Conservation (phyloP, 1,284 basidiomycete genomes). For the Pulveroboletus sp. region DNA sequence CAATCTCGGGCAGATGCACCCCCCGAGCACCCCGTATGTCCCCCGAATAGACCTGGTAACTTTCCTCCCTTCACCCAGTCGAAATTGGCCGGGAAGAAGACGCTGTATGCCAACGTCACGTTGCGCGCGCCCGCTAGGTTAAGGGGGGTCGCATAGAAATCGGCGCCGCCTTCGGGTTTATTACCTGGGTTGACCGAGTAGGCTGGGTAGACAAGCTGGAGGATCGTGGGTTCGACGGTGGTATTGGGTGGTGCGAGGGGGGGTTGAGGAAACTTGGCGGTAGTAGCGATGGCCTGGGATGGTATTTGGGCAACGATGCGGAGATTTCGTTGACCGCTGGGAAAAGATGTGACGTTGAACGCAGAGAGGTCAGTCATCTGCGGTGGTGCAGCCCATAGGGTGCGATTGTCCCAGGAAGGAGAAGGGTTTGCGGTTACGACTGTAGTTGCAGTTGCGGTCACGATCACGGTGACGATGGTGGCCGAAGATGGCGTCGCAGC, state of each 20-base stretch:
- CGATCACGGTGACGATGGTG: conserved; percentile 27
- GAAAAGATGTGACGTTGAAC: conserved; percentile 62
- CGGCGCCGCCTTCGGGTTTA: conserved; percentile 61
- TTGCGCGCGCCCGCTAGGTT: conserved; percentile 49
- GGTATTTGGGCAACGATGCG: conserved; percentile 54
- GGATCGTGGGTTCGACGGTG: conserved; percentile 38
- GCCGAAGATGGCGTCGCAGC: conserved; percentile 5
- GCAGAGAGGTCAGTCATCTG: conserved; percentile 57
- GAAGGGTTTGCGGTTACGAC: conserved; percentile 14
- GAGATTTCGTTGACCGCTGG: conserved; percentile 58
- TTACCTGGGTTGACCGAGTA: conserved; percentile 63
- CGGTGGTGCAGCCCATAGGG: conserved; percentile 52
- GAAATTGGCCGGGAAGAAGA: conserved; percentile 66
- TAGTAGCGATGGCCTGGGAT: conserved; percentile 33
- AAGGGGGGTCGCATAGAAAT: conserved; percentile 69
- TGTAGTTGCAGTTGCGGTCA: conserved; percentile 25
- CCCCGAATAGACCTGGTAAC: conserved; percentile 72
- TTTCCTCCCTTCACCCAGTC: conserved; percentile 73
- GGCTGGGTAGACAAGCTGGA: conserved; percentile 65
- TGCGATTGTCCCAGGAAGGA: conserved; percentile 24
- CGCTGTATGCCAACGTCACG: conserved; percentile 60
- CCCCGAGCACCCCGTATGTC: conserved; percentile 65
- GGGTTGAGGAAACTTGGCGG: conserved; percentile 10
- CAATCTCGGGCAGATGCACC: conserved; percentile 63
- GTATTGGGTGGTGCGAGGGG: conserved; percentile 13